Evolutionary conservation across 176 grass and related monocot species (phyloP).

Genomic region (Eragrostis curvula): DNA sequence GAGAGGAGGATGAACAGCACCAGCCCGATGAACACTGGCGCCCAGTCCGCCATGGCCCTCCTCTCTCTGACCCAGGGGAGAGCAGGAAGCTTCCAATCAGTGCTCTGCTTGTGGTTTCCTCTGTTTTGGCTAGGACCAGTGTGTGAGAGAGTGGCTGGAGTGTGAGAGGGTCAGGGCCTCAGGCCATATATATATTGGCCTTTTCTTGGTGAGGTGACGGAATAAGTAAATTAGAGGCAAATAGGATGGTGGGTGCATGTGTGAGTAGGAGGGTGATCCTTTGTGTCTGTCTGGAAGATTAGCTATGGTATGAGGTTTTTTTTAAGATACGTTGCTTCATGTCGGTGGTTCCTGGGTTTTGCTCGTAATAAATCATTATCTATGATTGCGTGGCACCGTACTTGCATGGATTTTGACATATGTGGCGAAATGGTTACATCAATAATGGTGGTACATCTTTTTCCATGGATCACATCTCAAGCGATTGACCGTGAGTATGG

Average conservation of each 20-base stretch:
- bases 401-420: not conserved
- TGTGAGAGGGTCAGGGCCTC: not conserved
- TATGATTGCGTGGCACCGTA: not conserved
- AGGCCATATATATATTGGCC: constrained; percentile 18
- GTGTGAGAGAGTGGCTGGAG: not conserved
- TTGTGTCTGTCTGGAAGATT: not conserved
- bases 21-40: constrained; percentile 72
- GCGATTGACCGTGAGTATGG: too few species aligned
- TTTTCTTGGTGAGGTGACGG: not conserved
- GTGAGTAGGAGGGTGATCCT: constrained; percentile 4
- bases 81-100: not conserved
- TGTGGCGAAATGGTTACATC: not conserved
- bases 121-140: constrained; percentile 11
- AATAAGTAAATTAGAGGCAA: constrained; percentile 16
- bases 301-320: not conserved
- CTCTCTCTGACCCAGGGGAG: not conserved
- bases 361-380: too few species aligned
- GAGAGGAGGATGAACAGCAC: constrained; percentile 93
- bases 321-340: not conserved
- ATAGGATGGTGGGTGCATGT: constrained; percentile 29
- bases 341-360: too few species aligned
- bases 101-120: not conserved
- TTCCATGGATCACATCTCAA: too few species aligned
- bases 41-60: constrained; percentile 72
- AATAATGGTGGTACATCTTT: not conserved